Evolutionary conservation across 164 flowering plant species (phyloP).

Genomic region (Pachysandra terminalis): DNA sequence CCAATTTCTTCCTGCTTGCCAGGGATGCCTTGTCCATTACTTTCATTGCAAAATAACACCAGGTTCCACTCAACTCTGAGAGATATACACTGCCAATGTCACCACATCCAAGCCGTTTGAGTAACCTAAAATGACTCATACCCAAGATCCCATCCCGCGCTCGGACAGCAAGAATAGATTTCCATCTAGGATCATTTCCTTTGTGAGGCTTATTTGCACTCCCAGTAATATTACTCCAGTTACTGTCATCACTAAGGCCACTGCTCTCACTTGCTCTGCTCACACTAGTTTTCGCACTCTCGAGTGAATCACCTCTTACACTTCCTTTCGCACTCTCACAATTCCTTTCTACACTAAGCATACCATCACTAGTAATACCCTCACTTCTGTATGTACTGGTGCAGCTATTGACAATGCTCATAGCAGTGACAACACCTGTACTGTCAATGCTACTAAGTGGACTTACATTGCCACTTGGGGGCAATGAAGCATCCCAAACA

Average conservation of each 20-base stretch:
- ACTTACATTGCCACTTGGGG: constrained; percentile 75
- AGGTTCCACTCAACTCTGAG: constrained; percentile 66
- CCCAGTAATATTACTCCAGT: constrained; percentile 69
- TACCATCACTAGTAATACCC: constrained; percentile 51
- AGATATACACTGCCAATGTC: constrained; percentile 82
- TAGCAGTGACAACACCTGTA: constrained; percentile 52
- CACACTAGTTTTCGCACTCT: constrained; percentile 63
- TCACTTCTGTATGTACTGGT: constrained; percentile 58
- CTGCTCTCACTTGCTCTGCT: constrained; percentile 80
- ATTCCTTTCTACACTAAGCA: constrained; percentile 53
- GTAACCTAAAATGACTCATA: constrained; percentile 72
- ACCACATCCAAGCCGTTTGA: constrained; percentile 68
- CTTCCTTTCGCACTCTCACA: constrained; percentile 52
- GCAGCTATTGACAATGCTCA: constrained; percentile 67
- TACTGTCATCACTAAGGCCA: constrained; percentile 79
- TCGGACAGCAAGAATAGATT: constrained; percentile 66
- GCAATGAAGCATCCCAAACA: constrained; percentile 78
- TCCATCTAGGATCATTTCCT: constrained; percentile 84
- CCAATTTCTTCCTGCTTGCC: constrained; percentile 67
- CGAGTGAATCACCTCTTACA: constrained; percentile 60
- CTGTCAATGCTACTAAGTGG: constrained; percentile 67
- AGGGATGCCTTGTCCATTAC: constrained; percentile 84
- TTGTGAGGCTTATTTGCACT: constrained; percentile 76
- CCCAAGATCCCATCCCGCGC: constrained; percentile 66
- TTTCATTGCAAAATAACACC: constrained; percentile 74